phyloP scores from a whole-genome alignment of 148 eudicot species.

The Fagopyrum homotropicum region DNA sequence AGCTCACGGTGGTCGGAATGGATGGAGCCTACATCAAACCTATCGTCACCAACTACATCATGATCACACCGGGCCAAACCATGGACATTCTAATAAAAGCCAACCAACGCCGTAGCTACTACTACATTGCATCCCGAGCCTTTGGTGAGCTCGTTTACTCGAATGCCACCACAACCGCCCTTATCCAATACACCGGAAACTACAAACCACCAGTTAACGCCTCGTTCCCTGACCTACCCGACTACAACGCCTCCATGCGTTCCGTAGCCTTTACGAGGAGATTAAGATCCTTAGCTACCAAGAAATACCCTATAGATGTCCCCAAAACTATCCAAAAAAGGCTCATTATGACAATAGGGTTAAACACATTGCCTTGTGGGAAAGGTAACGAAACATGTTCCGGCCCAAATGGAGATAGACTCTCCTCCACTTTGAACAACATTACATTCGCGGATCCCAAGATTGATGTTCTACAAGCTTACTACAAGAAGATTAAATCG shows the following conservation, averaged over 20 bases:
- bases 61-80: slow-evolving; percentile 30
- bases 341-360: slow-evolving; percentile 12
- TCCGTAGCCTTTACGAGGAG: slow-evolving; percentile 13
- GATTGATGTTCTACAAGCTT: slow-evolving; percentile 27
- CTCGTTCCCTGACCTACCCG: slow-evolving; percentile 26
- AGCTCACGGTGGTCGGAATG: slow-evolving; percentile 18
- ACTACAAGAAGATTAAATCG: slow-evolving; percentile 17
- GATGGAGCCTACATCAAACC: slow-evolving; percentile 27
- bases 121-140: slow-evolving; percentile 25
- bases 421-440: slow-evolving; percentile 29
- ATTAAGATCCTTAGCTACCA: slow-evolving; percentile 12
- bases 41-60: slow-evolving; percentile 16
- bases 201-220: slow-evolving; percentile 13
- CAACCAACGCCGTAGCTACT: slow-evolving; percentile 15
- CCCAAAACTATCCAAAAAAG: slow-evolving; percentile 16
- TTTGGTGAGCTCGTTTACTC: slow-evolving; percentile 9
- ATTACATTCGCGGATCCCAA: slow-evolving; percentile 21
- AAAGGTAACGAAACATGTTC: slow-evolving; percentile 6
- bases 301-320: slow-evolving; percentile 20
- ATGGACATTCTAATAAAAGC: slow-evolving; percentile 23
- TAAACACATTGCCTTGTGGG: slow-evolving; percentile 19
- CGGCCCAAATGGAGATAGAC: slow-evolving; percentile 16
- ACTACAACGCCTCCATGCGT: slow-evolving; percentile 9
- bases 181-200: slow-evolving; percentile 21
- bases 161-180: slow-evolving; percentile 26